phyloP scores from a whole-genome alignment of 2,329 filamentous ascomycete species.

The Exophiala lecanii-corni region DNA sequence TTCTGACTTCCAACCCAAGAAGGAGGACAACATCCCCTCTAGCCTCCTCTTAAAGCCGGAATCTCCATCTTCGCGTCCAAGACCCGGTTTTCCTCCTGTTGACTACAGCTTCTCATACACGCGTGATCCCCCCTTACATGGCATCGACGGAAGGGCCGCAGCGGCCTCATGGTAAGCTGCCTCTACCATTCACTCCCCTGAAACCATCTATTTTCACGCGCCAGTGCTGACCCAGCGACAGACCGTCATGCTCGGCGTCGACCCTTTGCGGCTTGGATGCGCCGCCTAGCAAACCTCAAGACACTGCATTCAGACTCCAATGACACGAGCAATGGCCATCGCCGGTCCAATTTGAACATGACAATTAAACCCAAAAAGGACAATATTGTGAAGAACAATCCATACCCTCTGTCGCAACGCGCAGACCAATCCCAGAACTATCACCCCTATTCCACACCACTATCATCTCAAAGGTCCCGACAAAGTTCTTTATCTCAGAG shows the following conservation, averaged over 20 bases:
- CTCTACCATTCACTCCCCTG: too few species aligned
- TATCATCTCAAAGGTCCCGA: constrained; percentile 52
- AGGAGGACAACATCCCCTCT: too few species aligned
- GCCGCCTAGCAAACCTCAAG: constrained; percentile 86
- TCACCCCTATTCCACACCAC: constrained; percentile 47
- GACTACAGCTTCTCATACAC: too few species aligned
- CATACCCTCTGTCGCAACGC: constrained; percentile 76
- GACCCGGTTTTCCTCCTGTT: too few species aligned
- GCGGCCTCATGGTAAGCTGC: constrained; percentile 24
- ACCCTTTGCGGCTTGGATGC: constrained; percentile 91
- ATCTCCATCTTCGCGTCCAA: too few species aligned
- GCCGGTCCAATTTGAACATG: constrained; percentile 22
- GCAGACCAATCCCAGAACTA: constrained; percentile 41
- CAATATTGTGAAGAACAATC: constrained; percentile 70
- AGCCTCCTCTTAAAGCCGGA: too few species aligned
- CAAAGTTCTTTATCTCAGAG: constrained; percentile 53
- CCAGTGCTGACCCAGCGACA: too few species aligned
- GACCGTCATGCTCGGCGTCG: constrained; percentile 71
- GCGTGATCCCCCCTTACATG: too few species aligned
- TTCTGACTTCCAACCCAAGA: too few species aligned
- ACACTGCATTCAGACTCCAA: constrained; percentile 57
- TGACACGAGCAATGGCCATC: constrained; percentile 23
- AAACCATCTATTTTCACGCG: too few species aligned
- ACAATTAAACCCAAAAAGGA: constrained; percentile 51
- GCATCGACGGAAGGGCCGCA: constrained; percentile 24